A percentile compares a stretch with the other conserved stretches of the same genome.
phyloP scores from a whole-genome alignment of 768 basidiomycete species.

The Tricholoma matsutake region DNA sequence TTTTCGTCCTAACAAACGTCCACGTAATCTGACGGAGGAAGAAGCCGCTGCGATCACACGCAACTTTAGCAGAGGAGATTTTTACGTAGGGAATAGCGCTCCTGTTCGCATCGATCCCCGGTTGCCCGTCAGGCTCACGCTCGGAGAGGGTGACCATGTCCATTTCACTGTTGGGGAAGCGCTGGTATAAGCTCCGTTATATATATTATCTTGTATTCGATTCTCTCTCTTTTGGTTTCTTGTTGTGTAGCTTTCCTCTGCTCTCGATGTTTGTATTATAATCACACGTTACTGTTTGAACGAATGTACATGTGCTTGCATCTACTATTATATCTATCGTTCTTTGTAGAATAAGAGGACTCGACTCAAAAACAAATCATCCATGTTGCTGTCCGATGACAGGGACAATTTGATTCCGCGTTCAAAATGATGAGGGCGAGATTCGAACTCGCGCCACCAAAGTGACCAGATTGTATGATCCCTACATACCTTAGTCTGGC shows the following conservation, averaged over 20 bases:
- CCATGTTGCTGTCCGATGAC: too few relatives aligned
- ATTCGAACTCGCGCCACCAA: constrained; percentile 3
- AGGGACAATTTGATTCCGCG: too few relatives aligned
- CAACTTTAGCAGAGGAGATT: constrained; percentile 79
- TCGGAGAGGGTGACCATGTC: constrained; percentile 81
- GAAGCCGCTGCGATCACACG: constrained; percentile 82
- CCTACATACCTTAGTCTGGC: constrained; percentile 67
- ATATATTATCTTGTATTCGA: too few relatives aligned
- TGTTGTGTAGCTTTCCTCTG: constrained; percentile 3
- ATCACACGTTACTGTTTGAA: not conserved
- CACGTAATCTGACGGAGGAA: constrained; percentile 77
- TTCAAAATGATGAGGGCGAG: constrained; percentile 1
- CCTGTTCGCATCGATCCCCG: constrained; percentile 83
- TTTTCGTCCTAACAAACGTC: constrained; percentile 78
- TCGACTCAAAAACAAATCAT: not conserved
- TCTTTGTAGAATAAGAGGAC: not conserved
- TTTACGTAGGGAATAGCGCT: constrained; percentile 76
- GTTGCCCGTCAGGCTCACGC: constrained; percentile 71
- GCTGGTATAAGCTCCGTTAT: constrained; percentile 29
- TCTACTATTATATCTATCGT: not conserved
- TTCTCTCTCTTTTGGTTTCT: not conserved
- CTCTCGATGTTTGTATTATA: constrained; percentile 1
- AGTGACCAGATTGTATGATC: constrained; percentile 1
- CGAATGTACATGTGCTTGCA: not conserved
- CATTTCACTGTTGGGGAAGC: constrained; percentile 55